These are phyloP conservation scores for Herpetospermum pedunculosum DNA, from an alignment of 306 rosid species.

Conservation along the genomic window DNA sequence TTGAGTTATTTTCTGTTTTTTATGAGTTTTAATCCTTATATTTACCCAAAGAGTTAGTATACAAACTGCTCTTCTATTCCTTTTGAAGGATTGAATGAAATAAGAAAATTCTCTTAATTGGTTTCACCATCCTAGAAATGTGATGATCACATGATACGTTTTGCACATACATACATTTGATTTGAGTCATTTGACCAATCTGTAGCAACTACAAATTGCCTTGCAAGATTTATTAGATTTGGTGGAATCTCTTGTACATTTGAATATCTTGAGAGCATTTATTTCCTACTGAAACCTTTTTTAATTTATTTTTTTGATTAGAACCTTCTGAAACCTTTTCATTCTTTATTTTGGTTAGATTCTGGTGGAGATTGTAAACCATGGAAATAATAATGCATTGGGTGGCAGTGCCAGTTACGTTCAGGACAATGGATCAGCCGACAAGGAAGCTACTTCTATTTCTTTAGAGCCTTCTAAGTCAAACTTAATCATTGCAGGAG, in stretches of 20 bases:
- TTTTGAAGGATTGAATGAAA: too few relatives aligned
- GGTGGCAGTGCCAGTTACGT: constrained; percentile 33
- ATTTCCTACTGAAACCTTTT: constrained; percentile 2
- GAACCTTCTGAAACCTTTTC: background rate
- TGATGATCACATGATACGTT: too few relatives aligned
- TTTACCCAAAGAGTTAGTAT: too few relatives aligned
- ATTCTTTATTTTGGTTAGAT: constrained; percentile 42
- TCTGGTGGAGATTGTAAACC: constrained; percentile 81
- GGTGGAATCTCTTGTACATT: background rate
- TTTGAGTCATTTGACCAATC: too few relatives aligned
- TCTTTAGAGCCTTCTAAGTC: constrained; percentile 75
- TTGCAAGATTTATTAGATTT: constrained; percentile 7
- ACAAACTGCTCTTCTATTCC: too few relatives aligned
- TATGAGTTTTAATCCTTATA: too few relatives aligned
- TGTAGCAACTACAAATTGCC: too few relatives aligned
- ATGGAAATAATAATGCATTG: constrained; percentile 32
- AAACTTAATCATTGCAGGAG: constrained; percentile 71
- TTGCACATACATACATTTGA: too few relatives aligned
- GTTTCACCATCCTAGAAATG: too few relatives aligned
- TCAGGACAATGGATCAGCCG: constrained; percentile 66
- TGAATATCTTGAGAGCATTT: background rate
- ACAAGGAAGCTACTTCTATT: constrained; percentile 57
- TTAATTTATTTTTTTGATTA: constrained; percentile 1
- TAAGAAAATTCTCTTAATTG: too few relatives aligned
- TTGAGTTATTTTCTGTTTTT: too few relatives aligned